Evolutionary conservation across 176 grass and related monocot species (phyloP).

Genomic region (Carex cristatella): DNA sequence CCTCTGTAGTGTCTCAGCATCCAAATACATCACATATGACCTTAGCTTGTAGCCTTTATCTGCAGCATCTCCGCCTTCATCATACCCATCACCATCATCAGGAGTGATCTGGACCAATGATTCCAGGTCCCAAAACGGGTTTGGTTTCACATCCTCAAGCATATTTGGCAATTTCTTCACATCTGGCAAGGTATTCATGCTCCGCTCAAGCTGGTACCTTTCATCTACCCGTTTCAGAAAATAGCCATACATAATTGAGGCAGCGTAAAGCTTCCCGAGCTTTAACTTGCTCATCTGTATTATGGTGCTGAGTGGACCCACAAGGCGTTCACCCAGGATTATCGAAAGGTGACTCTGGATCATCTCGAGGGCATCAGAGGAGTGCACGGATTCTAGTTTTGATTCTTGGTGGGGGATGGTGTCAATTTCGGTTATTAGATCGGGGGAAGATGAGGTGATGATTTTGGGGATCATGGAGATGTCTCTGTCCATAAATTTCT

Average conservation of each 20-base stretch:
- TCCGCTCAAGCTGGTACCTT: constrained; percentile 87
- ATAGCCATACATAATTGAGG: constrained; percentile 98
- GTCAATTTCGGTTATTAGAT: constrained; percentile 32
- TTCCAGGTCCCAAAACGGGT: constrained; percentile 89
- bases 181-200: constrained; percentile 68
- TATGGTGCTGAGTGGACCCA: constrained; percentile 46
- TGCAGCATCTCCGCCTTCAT: constrained; percentile 32
- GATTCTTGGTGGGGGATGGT: constrained; percentile 61
- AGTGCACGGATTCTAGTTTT: constrained; percentile 75
- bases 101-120: constrained; percentile 72
- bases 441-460: constrained; percentile 38
- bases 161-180: constrained; percentile 50
- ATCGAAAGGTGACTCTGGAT: constrained; percentile 76
- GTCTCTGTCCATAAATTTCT: constrained; percentile 81
- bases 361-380: constrained; percentile 79
- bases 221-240: constrained; percentile 96
- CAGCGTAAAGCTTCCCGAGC: constrained; percentile 94
- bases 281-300: constrained; percentile 95
- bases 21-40: constrained; percentile 72
- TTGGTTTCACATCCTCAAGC: constrained; percentile 63
- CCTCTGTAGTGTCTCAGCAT: constrained; percentile 65
- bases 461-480: constrained; percentile 72
- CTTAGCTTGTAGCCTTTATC: constrained; percentile 60
- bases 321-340: constrained; percentile 76
- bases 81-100: constrained; percentile 40